Evolutionary conservation across 495 filamentous ascomycete species (phyloP), one percentile per base, ranked within the genome.

Genomic region (Xylaria sp.): DNA sequence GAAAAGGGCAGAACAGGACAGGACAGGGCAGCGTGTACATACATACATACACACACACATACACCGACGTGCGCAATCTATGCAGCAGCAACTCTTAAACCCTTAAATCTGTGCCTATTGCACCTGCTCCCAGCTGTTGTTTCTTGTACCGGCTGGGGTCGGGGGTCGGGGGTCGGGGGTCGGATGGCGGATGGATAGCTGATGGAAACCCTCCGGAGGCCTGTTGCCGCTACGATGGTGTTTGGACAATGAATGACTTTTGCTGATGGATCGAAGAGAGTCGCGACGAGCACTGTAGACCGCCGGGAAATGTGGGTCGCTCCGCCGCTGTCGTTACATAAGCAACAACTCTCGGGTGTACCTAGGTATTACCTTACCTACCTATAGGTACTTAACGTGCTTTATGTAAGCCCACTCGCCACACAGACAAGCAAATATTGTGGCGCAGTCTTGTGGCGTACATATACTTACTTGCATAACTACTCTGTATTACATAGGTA

Each of bases 181-280:
- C 17, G 57, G 31, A 19, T 8, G 57, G 31, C 6, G 7, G 29
- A 35, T 17, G 33, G 55, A 35, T 58, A 58, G 31, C 15, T 37
- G 31, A 35, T 58, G 55, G 15, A 31, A 58, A 58, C 6, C 55
- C 17, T 37, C 55, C 14, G 37, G 21, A 21, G 31, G 7, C 26
- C 9, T 43, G 31, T 43, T 57, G 61, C 44, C 9, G 68, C 53
- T 44, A 48, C 15, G 58, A 68, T 68, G 62, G 29, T 37, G 50
- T 52, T 58, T 35, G 31, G 46, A 64, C 11, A 61, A 44, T 43
- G 9, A 61, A 44, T 43, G 66, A 48, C 48, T 57, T 64, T 53
- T 64, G 59, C 48, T 29, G 46, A 52, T 64, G 26, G 55, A 69
- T n/a, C n/a, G 33, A 46, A 53, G 41, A 62, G 24, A 53, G 68